A percentile compares a stretch with the other conserved stretches of the same genome.
phyloP scores from a whole-genome alignment of 495 filamentous ascomycete species.

The Entonaema liquescens region DNA sequence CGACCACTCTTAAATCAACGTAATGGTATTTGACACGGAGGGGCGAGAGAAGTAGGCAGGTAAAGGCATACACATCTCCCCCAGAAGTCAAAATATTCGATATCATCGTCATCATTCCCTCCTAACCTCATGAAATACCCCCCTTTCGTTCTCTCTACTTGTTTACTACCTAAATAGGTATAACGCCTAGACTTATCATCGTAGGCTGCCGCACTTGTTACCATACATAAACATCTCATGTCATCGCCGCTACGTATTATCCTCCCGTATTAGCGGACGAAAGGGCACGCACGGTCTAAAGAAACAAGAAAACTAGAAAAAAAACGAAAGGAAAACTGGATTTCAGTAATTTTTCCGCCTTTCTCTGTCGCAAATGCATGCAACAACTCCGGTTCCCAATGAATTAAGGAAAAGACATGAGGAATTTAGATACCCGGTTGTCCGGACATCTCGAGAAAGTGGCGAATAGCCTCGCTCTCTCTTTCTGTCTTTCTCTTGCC shows the following conservation, averaged over 20 bases:
- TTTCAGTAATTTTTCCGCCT: constrained; percentile 23
- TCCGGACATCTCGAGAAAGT: background rate
- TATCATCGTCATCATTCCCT: constrained; percentile 25
- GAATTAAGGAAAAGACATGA: constrained; percentile 25
- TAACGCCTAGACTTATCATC: background rate
- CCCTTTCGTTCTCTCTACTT: background rate
- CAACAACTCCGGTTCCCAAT: constrained; percentile 38
- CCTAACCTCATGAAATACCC: background rate
- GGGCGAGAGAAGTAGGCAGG: background rate
- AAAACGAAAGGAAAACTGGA: constrained; percentile 4
- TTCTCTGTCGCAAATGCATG: constrained; percentile 38
- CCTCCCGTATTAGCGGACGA: constrained; percentile 8
- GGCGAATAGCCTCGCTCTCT: background rate
- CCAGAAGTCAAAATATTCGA: constrained; percentile 18
- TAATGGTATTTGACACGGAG: constrained; percentile 11
- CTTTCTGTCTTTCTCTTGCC: constrained; percentile 5
- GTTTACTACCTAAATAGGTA: background rate
- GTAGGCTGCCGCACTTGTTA: background rate
- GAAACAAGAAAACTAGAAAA: constrained; percentile 9
- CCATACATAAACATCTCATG: background rate
- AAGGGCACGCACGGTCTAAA: constrained; percentile 12
- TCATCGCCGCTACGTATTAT: background rate
- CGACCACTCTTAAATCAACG: background rate
- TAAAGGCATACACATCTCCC: constrained; percentile 4
- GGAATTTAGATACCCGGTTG: constrained; percentile 1